Base-by-base conservation (phyloP, 2,329 filamentous ascomycete species). In the Penicillium sp. region DNA sequence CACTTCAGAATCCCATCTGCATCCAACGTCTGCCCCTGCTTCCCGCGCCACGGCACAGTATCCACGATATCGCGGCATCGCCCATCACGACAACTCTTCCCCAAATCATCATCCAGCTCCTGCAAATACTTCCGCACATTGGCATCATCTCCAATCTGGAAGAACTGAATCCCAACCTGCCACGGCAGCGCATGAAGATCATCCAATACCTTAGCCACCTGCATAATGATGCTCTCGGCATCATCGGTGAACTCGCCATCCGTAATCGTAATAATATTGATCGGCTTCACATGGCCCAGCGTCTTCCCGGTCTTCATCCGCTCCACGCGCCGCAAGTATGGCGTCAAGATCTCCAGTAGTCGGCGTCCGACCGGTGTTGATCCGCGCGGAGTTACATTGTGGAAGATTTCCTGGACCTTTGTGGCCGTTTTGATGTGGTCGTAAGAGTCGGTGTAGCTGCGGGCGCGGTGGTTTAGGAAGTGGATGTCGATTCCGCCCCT, bases 101-200 rank as follows among this genome's bases (percentile, higher is more conserved):
- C 74, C 31, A 93, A 72, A 3, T 80, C 79, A 66, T 96, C 88
- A 64, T 97, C 92, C 6, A 97, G 76, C 41, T 84, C 77, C 58
- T 80, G 74, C 33, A 97, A 75, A 47, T 86, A 82, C 57, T 77
- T 70, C 1, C 78, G 76, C 0, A 91, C 92, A 0, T 70, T 74
- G 0, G 72, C 64, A 59, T 95, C 88, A 43, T 81, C 78, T 49
- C 93, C 92, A 39, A 97, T 87, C 71, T 96, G 92, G 76, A 97
- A 95, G 75, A 97, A 97, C 68, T 97, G 92, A 49, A 97, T 82
- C 29, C 92, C 92, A 7, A 96, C 76, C 73, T 97, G 93, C 76
- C 87, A 87, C 0, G 84, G 78, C 3, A 86, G 82, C 0, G 89
- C 89, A 7, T 84, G 78, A 6, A 87, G 86, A 15, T 45, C 47